Evolutionary conservation across 2,329 filamentous ascomycete genomes (phyloP).

Genomic region (Fusarium burgessii): DNA sequence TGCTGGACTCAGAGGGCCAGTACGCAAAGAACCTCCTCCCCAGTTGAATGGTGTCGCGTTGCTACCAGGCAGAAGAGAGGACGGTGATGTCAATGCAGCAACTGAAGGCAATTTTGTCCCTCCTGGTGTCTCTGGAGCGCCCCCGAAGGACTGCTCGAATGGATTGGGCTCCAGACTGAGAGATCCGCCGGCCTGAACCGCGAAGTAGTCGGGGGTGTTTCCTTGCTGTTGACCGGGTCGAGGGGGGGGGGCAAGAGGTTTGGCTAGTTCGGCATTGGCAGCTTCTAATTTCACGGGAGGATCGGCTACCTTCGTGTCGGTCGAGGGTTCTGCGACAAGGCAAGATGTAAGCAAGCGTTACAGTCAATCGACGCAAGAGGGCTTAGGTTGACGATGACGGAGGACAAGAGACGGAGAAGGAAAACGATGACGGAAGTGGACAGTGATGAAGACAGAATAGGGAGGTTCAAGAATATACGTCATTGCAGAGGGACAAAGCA

Average conservation of each 20-base stretch:
- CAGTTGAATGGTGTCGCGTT: conserved; percentile 82
- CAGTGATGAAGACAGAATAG: conserved; percentile 17
- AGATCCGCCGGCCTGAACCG: conserved; percentile 64
- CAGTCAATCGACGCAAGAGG: conserved; percentile 25
- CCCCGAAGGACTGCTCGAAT: conserved; percentile 93
- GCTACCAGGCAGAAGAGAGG: conserved; percentile 79
- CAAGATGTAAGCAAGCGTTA: conserved; percentile 40
- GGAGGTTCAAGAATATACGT: conserved; percentile 42
- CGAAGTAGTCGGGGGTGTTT: conserved; percentile 76
- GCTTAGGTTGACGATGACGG: conserved; percentile 31
- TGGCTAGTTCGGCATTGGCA: conserved; percentile 69
- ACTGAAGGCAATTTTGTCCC: conserved; percentile 88
- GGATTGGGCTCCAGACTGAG: conserved; percentile 91
- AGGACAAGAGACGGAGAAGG: conserved; percentile 25
- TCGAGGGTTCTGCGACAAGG: conserved; percentile 53
- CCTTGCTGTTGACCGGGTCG: conserved; percentile 67
- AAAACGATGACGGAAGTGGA: conserved; percentile 37
- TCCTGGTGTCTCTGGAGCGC: conserved; percentile 81
- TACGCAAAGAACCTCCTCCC: conserved; percentile 85
- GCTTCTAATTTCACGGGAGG: conserved; percentile 61
- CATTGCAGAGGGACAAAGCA: conserved; percentile 32
- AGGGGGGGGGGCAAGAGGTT: conserved; percentile 77
- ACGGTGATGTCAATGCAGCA: conserved; percentile 90
- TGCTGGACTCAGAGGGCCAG: conserved; percentile 93
- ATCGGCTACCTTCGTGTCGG: conserved; percentile 61